Conservation (phyloP, 179 eudicot genomes). For the Corrigiola litoralis region DNA sequence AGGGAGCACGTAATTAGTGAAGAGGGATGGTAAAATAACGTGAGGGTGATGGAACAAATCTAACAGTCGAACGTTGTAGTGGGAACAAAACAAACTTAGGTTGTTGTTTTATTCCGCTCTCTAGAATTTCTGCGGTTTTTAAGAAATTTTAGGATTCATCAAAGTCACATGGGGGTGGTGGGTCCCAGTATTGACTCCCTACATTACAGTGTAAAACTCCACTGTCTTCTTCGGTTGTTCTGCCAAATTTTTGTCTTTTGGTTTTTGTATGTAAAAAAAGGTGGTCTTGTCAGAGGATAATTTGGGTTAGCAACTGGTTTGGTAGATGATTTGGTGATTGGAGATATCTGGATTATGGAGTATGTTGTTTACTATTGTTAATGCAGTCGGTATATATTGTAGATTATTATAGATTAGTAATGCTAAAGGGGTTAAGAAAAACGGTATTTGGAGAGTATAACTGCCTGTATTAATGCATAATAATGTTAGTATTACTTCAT, state of each 20-base stretch:
- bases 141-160: not conserved
- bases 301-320: too few relatives aligned
- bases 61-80: constrained; percentile 65
- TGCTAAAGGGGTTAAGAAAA: not conserved
- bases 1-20: constrained; percentile 18
- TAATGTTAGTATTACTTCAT: too few relatives aligned
- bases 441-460: not conserved
- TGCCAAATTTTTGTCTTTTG: not conserved
- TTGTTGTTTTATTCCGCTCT: not conserved
- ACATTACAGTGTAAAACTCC: not conserved
- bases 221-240: not conserved
- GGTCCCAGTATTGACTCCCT: not conserved
- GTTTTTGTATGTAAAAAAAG: not conserved
- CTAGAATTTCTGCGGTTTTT: too few relatives aligned
- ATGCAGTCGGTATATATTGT: too few relatives aligned
- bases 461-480: not conserved
- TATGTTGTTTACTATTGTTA: too few relatives aligned
- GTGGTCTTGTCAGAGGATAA: too few relatives aligned
- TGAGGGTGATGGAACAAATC: constrained; percentile 22
- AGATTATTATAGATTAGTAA: too few relatives aligned
- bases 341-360: too few relatives aligned
- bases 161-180: constrained; percentile 9
- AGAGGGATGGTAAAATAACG: constrained; percentile 23
- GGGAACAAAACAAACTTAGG: constrained; percentile 17
- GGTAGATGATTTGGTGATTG: too few relatives aligned